Percentiles rank a stretch among this genome's conserved stretches.
Evolutionary conservation across 2,329 filamentous ascomycete genomes (phyloP).

Genomic region (Colletotrichum zoysiae): DNA sequence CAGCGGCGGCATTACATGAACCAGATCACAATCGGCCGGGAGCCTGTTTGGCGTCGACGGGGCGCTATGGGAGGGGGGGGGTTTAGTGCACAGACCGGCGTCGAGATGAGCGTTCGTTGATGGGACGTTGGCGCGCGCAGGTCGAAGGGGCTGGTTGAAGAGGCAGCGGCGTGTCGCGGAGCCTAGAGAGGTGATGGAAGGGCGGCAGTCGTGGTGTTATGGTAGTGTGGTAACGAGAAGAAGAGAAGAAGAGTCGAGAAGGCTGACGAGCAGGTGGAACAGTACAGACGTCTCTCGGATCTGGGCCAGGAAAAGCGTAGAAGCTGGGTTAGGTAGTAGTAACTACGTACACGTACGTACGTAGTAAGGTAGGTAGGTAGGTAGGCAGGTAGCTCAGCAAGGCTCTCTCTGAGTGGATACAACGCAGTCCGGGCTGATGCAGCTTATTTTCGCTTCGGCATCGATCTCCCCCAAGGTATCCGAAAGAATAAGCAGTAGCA

Average conservation of each 20-base stretch:
- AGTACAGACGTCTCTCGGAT: neutral
- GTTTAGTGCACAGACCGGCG: slow-evolving; percentile 26
- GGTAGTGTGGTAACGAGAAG: slow-evolving; percentile 18
- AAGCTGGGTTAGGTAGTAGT: slow-evolving; percentile 5
- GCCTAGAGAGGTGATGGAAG: slow-evolving; percentile 17
- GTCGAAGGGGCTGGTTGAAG: slow-evolving; percentile 21
- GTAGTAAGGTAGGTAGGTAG: neutral
- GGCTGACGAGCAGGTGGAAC: slow-evolving; percentile 4
- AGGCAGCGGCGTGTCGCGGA: slow-evolving; percentile 12
- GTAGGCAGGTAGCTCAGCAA: slow-evolving; percentile 23
- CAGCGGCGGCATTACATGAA: slow-evolving; percentile 41
- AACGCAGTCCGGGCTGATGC: slow-evolving; percentile 33
- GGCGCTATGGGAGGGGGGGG: slow-evolving; percentile 17
- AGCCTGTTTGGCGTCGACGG: slow-evolving; percentile 25
- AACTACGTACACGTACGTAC: too few species aligned
- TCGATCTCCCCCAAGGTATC: slow-evolving; percentile 25
- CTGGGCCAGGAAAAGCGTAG: neutral
- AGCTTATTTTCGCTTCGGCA: slow-evolving; percentile 42
- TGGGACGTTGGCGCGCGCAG: slow-evolving; percentile 28
- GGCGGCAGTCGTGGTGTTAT: slow-evolving; percentile 8
- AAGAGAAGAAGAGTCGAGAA: slow-evolving; percentile 18
- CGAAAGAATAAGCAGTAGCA: slow-evolving; percentile 21
- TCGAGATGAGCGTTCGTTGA: slow-evolving; percentile 7
- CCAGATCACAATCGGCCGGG: slow-evolving; percentile 21
- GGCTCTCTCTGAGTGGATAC: slow-evolving; percentile 36